Percentiles rank a stretch among this genome's conserved stretches.
phyloP scores from a whole-genome alignment of 495 filamentous ascomycete species.

The Penicillium samsonianum region DNA sequence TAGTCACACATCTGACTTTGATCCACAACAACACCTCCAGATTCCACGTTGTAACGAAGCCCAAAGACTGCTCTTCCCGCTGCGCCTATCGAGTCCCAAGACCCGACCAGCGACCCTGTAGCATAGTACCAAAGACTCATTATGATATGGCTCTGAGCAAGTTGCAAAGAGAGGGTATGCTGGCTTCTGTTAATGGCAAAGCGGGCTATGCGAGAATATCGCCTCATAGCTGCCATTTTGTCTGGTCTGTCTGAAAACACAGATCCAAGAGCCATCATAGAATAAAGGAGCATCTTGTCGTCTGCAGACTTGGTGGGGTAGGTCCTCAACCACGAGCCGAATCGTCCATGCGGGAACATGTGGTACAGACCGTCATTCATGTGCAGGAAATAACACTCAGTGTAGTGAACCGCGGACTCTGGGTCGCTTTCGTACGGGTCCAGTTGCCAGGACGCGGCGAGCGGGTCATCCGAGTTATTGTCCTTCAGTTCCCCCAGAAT shows the following conservation, averaged over 20 bases:
- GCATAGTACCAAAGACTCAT: slow-evolving; percentile 66
- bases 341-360: slow-evolving; percentile 57
- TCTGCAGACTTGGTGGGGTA: slow-evolving; percentile 56
- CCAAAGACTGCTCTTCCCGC: slow-evolving; percentile 59
- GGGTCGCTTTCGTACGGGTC: slow-evolving; percentile 62
- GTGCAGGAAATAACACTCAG: slow-evolving; percentile 57
- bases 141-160: slow-evolving; percentile 63
- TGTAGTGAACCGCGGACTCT: slow-evolving; percentile 47
- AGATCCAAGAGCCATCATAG: slow-evolving; percentile 59
- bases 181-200: slow-evolving; percentile 56
- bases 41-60: slow-evolving; percentile 62
- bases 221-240: slow-evolving; percentile 44
- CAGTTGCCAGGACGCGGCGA: slow-evolving; percentile 59
- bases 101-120: slow-evolving; percentile 50
- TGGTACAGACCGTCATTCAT: slow-evolving; percentile 55
- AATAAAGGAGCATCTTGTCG: slow-evolving; percentile 72
- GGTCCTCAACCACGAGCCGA: slow-evolving; percentile 54
- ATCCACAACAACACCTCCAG: slow-evolving; percentile 51
- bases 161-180: slow-evolving; percentile 55
- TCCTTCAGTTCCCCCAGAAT: slow-evolving; percentile 40
- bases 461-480: slow-evolving; percentile 41
- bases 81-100: slow-evolving; percentile 60
- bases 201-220: slow-evolving; percentile 58
- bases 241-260: slow-evolving; percentile 59
- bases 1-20: slow-evolving; percentile 52